Evolutionary conservation across 306 rosid genomes (phyloP).

Genomic region (Trifolium subterraneum): DNA sequence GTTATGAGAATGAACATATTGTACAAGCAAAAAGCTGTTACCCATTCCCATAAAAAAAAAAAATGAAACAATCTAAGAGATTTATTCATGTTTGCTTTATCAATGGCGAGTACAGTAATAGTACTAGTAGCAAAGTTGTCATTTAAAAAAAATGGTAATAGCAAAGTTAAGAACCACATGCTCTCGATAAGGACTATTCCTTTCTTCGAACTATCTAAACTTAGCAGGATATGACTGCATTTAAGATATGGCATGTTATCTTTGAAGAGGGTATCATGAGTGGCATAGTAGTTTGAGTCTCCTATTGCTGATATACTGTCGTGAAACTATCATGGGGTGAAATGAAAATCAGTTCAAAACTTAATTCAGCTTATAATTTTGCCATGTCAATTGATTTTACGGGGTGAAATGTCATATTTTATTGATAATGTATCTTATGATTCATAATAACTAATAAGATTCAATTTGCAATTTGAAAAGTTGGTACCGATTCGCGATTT

Average conservation of each 20-base stretch:
- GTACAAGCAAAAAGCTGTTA: not conserved
- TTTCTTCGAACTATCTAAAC: conserved; percentile 29
- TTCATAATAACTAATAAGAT: no score
- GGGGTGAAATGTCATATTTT: no score
- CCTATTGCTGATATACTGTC: conserved; percentile 19
- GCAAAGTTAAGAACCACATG: conserved; percentile 25
- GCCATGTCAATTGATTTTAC: no score
- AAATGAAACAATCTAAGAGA: conserved; percentile 11
- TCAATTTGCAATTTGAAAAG: no score
- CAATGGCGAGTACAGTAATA: not conserved
- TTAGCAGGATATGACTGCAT: conserved; percentile 39
- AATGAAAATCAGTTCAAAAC: conserved; percentile 33
- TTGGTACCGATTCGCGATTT: no score
- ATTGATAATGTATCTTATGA: no score
- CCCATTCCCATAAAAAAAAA: not conserved
- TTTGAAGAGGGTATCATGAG: conserved; percentile 24
- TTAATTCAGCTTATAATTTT: not conserved
- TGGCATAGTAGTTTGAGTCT: conserved; percentile 30
- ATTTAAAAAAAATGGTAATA: not conserved
- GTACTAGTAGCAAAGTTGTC: not conserved
- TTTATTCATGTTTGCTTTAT: conserved; percentile 12
- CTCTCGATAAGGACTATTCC: conserved; percentile 1
- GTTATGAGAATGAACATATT: conserved; percentile 20
- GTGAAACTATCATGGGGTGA: conserved; percentile 1
- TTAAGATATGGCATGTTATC: conserved; percentile 36